Evolutionary conservation across 2,329 filamentous ascomycete species (phyloP).

Genomic region (Alternaria solani): DNA sequence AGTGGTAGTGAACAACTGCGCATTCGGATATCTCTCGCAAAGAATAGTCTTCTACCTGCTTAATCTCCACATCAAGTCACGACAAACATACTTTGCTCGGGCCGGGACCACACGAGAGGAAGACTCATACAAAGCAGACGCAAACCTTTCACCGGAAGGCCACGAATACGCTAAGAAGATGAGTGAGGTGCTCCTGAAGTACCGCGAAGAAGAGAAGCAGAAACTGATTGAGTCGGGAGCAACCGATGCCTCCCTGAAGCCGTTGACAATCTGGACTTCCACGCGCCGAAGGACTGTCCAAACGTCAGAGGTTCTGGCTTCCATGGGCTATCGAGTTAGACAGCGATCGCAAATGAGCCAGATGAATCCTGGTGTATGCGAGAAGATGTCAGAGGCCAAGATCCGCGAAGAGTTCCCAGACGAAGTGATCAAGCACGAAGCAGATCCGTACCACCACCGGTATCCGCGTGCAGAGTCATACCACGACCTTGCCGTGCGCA

Average conservation of each 20-base stretch:
- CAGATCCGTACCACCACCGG: constrained; percentile 95
- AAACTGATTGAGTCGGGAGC: constrained; percentile 74
- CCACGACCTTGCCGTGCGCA: constrained; percentile 95
- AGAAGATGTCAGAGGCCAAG: constrained; percentile 84
- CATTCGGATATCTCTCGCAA: constrained; percentile 95
- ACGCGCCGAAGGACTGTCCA: constrained; percentile 90
- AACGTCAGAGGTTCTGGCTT: constrained; percentile 82
- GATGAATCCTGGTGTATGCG: constrained; percentile 94
- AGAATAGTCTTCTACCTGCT: constrained; percentile 98
- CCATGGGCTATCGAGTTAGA: constrained; percentile 82
- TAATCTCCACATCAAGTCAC: constrained; percentile 95
- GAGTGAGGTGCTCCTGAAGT: constrained; percentile 81
- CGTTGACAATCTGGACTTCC: constrained; percentile 92
- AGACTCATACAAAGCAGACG: constrained; percentile 91
- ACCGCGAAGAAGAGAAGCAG: constrained; percentile 82
- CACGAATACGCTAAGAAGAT: constrained; percentile 72
- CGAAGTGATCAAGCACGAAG: constrained; percentile 89
- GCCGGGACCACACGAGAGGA: constrained; percentile 86
- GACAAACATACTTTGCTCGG: constrained; percentile 91
- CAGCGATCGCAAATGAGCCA: constrained; percentile 97
- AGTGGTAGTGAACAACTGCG: constrained; percentile 95
- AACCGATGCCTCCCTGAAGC: constrained; percentile 73
- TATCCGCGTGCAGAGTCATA: constrained; percentile 98
- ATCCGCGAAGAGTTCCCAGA: constrained; percentile 87
- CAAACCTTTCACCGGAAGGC: constrained; percentile 81